Percentiles rank a stretch among this genome's conserved stretches.
These are phyloP conservation scores for Davidsoniella virescens DNA, from an alignment of 2,329 filamentous ascomycete species.

Conservation along the genomic window DNA sequence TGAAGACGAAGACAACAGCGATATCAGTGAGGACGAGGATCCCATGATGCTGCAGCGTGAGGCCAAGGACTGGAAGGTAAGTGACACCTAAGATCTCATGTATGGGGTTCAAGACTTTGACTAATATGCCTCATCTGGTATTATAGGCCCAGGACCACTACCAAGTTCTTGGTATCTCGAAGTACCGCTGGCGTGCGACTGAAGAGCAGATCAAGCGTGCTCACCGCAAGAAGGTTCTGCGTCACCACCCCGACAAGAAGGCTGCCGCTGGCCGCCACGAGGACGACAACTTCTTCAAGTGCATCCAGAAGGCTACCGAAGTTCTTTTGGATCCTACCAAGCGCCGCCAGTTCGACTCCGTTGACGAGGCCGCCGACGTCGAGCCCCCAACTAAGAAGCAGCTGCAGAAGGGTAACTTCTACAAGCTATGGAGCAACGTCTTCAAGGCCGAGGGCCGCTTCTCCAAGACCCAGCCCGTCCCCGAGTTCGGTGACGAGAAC, in stretches of 20 bases:
- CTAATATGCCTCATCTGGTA: not conserved
- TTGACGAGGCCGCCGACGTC: constrained; percentile 85
- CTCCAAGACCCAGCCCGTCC: constrained; percentile 80
- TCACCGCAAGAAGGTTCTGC: constrained; percentile 98
- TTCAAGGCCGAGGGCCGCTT: constrained; percentile 90
- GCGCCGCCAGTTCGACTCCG: constrained; percentile 89
- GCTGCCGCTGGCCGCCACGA: constrained; percentile 74
- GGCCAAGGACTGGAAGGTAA: constrained; percentile 98
- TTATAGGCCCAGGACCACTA: constrained; percentile 85
- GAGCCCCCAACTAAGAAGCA: constrained; percentile 90
- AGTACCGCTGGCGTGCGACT: constrained; percentile 81
- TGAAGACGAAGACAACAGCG: constrained; percentile 75
- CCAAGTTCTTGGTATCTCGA: constrained; percentile 81
- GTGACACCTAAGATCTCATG: constrained; percentile 14
- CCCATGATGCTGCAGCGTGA: constrained; percentile 80
- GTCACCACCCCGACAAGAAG: constrained; percentile 98
- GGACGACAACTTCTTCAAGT: constrained; percentile 99
- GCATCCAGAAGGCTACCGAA: constrained; percentile 96
- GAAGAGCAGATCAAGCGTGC: constrained; percentile 98
- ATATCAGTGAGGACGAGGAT: constrained; percentile 89
- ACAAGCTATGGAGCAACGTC: constrained; percentile 81
- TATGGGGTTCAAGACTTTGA: not conserved
- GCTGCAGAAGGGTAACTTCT: constrained; percentile 71
- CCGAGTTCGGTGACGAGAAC: constrained; percentile 68
- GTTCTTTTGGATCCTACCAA: constrained; percentile 82